Evolutionary conservation across 2,329 filamentous ascomycete species (phyloP).

Genomic region (Clarireedia hainanense): DNA sequence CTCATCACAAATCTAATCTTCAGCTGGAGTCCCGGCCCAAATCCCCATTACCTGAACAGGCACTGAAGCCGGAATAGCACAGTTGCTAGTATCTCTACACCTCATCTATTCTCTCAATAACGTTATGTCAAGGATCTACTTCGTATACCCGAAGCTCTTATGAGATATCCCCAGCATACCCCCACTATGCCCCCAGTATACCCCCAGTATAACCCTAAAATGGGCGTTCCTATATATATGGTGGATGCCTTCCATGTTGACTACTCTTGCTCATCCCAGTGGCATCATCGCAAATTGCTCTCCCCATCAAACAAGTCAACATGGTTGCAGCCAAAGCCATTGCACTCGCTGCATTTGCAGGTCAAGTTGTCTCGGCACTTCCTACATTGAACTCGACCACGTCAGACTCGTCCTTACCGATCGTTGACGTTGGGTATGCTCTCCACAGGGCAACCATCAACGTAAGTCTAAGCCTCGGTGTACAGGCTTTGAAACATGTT

Average conservation of each 20-base stretch:
- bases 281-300: neutral
- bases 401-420: conserved; percentile 13
- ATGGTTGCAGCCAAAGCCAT: conserved; percentile 1
- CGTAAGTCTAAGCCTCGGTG: conserved; percentile 14
- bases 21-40: too few relatives aligned
- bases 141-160: too few relatives aligned
- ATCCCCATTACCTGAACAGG: too few relatives aligned
- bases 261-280: neutral
- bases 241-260: neutral
- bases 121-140: too few relatives aligned
- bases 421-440: conserved; percentile 28
- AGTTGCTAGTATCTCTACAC: too few relatives aligned
- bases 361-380: neutral
- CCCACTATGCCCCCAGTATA: too few relatives aligned
- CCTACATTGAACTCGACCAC: neutral
- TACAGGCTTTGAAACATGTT: neutral
- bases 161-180: too few relatives aligned
- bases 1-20: too few relatives aligned
- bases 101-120: too few relatives aligned
- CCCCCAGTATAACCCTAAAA: too few relatives aligned
- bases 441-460: conserved; percentile 26
- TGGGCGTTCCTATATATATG: neutral
- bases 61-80: too few relatives aligned
- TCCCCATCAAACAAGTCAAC: neutral
- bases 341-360: neutral